Evolutionary conservation across 148 eudicot genomes (phyloP), one percentile per base, ranked within the genome.

Genomic region (Rhododendron ovatum): DNA sequence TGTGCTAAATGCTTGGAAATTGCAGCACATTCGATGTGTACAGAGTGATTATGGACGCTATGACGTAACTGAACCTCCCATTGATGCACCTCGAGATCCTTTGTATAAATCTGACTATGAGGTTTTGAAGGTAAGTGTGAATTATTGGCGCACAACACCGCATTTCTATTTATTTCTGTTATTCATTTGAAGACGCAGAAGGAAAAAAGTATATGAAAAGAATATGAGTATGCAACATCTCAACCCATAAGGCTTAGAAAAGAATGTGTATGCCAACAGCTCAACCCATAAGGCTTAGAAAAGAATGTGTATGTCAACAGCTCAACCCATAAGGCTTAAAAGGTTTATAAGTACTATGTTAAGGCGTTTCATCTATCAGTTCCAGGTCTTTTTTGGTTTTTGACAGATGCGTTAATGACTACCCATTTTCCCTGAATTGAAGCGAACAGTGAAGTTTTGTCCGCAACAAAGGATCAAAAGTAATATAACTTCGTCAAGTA

Each of bases 51-150:
- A 90, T 90, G 99, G 99, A 65, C 88, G 96, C 86, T 94, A 95
- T 90, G 93, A 95, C 87, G 94, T 94, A 67, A 95, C 98, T 30
- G 99, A 95, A 86, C 99, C 98, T 82, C 99, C 98, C 55, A 93
- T 98, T 89, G 99, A 98, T 87, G 98, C 98, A 69, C 98, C 96
- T 85, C 90, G 98, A 89, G 99, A 98, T 91, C 99, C 99, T n/a
- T 86, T 95, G 91, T 98, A 95, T 85, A 98, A 95, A 89, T 90
- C 98, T 53, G 98, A 98, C 86, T 92, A 92, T 86, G 96, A 98
- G 89, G 86, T 98, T 20, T 86, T 88, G 50, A 98, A 98, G 98
- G 99, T 94, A 90, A 57, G 84, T 7, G 28, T 48, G 43, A 85
- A 53, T 24, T 82, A n/a, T 39, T 41, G 4, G 3, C 8, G 5